Conservation (phyloP, 75 land plant genomes). For the Larix kaempferi region DNA sequence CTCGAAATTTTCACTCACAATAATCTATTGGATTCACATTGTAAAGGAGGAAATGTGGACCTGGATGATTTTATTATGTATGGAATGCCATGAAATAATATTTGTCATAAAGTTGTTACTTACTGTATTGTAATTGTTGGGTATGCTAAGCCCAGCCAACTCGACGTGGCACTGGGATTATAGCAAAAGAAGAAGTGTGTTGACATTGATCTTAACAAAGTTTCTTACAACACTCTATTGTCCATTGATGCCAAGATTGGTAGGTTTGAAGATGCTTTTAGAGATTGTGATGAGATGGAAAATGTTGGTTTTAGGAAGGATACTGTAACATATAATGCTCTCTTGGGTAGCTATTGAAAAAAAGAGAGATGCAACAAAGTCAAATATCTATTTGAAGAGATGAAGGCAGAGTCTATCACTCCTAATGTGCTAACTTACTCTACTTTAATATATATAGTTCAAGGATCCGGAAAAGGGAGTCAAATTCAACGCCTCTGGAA, state of each 20-base stretch:
- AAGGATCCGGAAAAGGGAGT: too few species aligned
- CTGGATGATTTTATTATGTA: too few species aligned
- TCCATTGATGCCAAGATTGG: too few species aligned
- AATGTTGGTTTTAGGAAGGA: constrained; percentile 76
- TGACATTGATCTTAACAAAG: constrained; percentile 66
- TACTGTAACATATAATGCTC: constrained; percentile 90
- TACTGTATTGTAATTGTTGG: constrained; percentile 27
- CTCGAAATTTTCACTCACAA: too few species aligned
- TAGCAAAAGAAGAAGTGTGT: constrained; percentile 72
- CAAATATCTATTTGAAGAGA: too few species aligned
- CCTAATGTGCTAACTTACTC: too few species aligned
- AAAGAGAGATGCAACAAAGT: constrained; percentile 75
- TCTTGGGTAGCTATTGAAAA: constrained; percentile 88
- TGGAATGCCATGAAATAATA: too few species aligned
- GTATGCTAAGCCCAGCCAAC: constrained; percentile 70
- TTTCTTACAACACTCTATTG: constrained; percentile 82
- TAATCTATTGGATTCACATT: constrained; percentile 16
- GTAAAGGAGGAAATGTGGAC: too few species aligned
- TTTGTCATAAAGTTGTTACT: too few species aligned
- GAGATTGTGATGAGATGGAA: constrained; percentile 82
- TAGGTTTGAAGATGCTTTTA: constrained; percentile 78
- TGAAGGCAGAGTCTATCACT: too few species aligned
- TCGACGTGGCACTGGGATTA: constrained; percentile 63
- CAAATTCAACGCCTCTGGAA: too few species aligned
- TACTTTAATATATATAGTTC: too few species aligned